These are phyloP conservation scores for Phylloboletellus chloephorus DNA, from an alignment of 1,284 basidiomycete species.

Conservation along the genomic window DNA sequence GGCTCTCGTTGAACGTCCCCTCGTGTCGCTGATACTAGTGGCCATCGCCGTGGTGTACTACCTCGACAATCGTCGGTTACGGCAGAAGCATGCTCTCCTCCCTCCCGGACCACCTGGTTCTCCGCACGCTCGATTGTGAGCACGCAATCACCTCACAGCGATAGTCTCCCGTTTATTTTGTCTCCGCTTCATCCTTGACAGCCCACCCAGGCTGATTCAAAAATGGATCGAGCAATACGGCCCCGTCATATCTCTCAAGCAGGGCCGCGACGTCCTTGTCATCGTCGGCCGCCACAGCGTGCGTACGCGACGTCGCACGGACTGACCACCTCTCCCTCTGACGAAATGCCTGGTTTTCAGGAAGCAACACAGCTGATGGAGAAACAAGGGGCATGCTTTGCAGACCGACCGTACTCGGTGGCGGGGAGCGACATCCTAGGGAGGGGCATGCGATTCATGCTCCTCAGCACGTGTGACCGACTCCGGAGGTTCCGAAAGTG, in stretches of 20 bases:
- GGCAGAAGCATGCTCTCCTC: constrained; percentile 14
- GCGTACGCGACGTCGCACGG: neutral
- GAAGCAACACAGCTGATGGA: constrained; percentile 53
- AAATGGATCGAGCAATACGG: constrained; percentile 38
- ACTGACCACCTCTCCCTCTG: neutral
- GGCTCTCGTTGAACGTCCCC: neutral
- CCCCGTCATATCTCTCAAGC: constrained; percentile 33
- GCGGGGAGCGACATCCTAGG: constrained; percentile 45
- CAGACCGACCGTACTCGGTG: constrained; percentile 45
- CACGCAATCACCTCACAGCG: neutral
- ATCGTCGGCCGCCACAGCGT: constrained; percentile 36
- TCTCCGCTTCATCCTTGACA: neutral
- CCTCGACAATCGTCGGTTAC: constrained; percentile 3
- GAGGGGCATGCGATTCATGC: constrained; percentile 27
- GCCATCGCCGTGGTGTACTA: constrained; percentile 7
- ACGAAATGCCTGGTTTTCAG: too few relatives aligned
- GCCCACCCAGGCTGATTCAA: constrained; percentile 22
- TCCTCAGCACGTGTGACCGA: constrained; percentile 21
- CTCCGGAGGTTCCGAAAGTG: constrained; percentile 25
- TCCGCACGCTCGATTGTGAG: constrained; percentile 22
- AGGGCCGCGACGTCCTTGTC: constrained; percentile 30
- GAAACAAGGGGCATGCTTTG: constrained; percentile 43
- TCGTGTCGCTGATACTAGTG: neutral
- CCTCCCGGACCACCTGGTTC: constrained; percentile 23
- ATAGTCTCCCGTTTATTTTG: too few relatives aligned